Conservation (phyloP, 78 protist genomes). For the Cavenderia fasciculata region DNA sequence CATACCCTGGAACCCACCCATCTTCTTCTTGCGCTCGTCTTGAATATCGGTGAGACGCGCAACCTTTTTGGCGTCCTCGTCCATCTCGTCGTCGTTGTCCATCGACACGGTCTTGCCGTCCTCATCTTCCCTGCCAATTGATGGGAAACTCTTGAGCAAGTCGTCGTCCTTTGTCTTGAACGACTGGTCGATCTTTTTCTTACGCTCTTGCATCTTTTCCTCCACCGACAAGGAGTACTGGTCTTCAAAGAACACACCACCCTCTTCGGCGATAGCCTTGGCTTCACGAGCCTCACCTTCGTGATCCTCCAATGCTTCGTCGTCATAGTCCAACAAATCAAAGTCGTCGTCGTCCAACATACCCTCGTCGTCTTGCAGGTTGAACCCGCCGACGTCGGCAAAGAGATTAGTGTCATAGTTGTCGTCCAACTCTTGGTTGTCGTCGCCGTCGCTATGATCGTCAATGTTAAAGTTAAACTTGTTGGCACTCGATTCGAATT, state of each 20-base stretch:
- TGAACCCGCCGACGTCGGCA: not conserved
- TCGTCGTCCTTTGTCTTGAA: not conserved
- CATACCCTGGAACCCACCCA: constrained; percentile 85
- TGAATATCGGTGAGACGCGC: too few relatives aligned
- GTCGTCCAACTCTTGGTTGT: not conserved
- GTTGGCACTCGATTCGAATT: not conserved
- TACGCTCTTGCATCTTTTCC: not conserved
- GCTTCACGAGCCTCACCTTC: not conserved
- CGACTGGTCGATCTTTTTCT: not conserved
- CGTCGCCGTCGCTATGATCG: not conserved
- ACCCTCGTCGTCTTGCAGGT: constrained; percentile 2
- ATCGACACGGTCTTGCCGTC: not conserved
- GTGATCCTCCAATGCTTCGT: constrained; percentile 11
- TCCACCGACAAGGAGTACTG: not conserved
- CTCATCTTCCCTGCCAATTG: not conserved
- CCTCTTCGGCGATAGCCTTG: too few relatives aligned
- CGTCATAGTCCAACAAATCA: constrained; percentile 31
- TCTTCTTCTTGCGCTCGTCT: constrained; percentile 19
- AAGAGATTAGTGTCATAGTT: not conserved
- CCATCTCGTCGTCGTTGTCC: constrained; percentile 31
- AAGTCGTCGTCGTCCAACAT: constrained; percentile 5
- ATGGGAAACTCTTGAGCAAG: not conserved
- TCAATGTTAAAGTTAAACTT: not conserved
- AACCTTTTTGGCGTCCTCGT: constrained; percentile 6
- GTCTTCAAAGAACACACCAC: too few relatives aligned